These are phyloP conservation scores for Saccharum spontaneum DNA, from an alignment of 176 grass and related monocot genomes.

Conservation along the genomic window DNA sequence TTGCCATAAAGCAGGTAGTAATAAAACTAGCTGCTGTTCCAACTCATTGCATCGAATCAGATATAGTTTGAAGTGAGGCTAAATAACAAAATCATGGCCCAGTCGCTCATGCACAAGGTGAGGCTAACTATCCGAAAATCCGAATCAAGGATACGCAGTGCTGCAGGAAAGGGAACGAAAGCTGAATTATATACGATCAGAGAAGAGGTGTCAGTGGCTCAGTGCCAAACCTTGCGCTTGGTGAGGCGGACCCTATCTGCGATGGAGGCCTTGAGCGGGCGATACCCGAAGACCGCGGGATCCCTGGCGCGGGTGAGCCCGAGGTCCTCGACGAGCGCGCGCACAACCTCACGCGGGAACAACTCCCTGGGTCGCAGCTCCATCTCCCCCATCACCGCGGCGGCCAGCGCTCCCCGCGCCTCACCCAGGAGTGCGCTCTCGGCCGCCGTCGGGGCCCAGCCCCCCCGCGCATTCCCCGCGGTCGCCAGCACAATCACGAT, in stretches of 20 bases:
- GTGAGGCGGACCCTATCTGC: slow-evolving; percentile 66
- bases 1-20: neutral
- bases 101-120: neutral
- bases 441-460: slow-evolving; percentile 48
- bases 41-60: neutral
- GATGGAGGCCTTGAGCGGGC: slow-evolving; percentile 54
- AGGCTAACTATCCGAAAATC: neutral
- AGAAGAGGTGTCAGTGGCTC: neutral
- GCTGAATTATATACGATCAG: neutral
- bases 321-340: slow-evolving; percentile 72
- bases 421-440: slow-evolving; percentile 61
- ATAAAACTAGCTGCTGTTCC: neutral
- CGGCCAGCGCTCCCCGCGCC: slow-evolving; percentile 52
- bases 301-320: slow-evolving; percentile 52
- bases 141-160: neutral
- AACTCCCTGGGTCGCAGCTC: slow-evolving; percentile 60
- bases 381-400: slow-evolving; percentile 29
- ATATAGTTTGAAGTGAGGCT: neutral
- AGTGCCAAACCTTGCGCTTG: slow-evolving; percentile 57
- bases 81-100: neutral
- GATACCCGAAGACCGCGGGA: slow-evolving; percentile 49
- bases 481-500: slow-evolving; percentile 74
- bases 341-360: slow-evolving; percentile 58
- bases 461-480: slow-evolving; percentile 46
- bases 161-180: neutral